These are phyloP conservation scores for Sistotremastrum niveocremeum DNA, from an alignment of 768 basidiomycete species.

Conservation along the genomic window DNA sequence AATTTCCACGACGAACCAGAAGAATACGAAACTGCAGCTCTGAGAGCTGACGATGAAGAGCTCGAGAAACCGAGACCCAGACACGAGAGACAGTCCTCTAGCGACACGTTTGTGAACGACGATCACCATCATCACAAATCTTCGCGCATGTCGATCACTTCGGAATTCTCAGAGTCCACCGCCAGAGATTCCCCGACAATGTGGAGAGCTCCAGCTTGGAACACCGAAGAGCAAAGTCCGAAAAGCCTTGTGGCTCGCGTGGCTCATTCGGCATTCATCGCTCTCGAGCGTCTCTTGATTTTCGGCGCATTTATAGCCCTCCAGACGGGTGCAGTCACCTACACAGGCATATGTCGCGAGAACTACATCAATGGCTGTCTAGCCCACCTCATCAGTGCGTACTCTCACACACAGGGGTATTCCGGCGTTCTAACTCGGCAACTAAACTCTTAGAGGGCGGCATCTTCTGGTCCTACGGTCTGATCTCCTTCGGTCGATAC, in stretches of 20 bases:
- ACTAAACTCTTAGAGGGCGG: slow-evolving; percentile 48
- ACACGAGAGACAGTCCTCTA: slow-evolving; percentile 3
- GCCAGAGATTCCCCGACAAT: too few species aligned
- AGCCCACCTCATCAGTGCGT: slow-evolving; percentile 83
- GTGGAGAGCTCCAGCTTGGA: background rate
- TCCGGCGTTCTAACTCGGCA: background rate
- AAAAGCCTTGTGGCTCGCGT: slow-evolving; percentile 22
- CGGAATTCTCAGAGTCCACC: slow-evolving; percentile 44
- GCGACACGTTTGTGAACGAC: background rate
- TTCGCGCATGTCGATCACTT: slow-evolving; percentile 8
- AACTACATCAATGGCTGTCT: slow-evolving; percentile 71
- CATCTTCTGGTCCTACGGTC: slow-evolving; percentile 88
- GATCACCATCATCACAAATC: background rate
- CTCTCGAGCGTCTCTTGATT: slow-evolving; percentile 50
- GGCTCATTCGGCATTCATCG: slow-evolving; percentile 35
- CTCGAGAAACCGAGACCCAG: background rate
- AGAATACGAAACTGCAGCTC: slow-evolving; percentile 35
- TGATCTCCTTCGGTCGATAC: slow-evolving; percentile 87
- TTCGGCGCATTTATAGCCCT: slow-evolving; percentile 56
- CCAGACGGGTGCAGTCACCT: slow-evolving; percentile 61
- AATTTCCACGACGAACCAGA: slow-evolving; percentile 36
- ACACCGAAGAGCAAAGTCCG: background rate
- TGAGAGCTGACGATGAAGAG: slow-evolving; percentile 14
- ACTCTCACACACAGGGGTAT: background rate
- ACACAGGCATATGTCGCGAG: slow-evolving; percentile 77